Conservation (phyloP, 163 green algal species). For the Prototheca wickerhamii region DNA sequence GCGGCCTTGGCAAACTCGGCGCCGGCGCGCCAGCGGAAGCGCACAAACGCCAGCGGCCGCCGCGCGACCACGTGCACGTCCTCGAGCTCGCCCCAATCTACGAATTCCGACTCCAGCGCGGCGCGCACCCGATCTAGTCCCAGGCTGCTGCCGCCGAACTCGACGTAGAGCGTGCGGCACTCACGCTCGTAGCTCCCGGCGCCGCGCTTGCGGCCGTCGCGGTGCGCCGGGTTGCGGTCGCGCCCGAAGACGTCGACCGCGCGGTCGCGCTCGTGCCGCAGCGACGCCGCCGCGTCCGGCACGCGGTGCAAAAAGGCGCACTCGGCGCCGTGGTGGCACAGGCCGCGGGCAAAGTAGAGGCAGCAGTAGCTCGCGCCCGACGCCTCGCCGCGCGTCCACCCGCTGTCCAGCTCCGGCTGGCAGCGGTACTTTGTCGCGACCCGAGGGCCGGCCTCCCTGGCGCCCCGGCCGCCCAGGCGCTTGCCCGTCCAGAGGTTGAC, state of each 20-base stretch:
- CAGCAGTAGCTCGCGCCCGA: conserved; percentile 27
- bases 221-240: conserved; percentile 33
- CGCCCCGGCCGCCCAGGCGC: not conserved
- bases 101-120: conserved; percentile 47
- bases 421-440: conserved; percentile 27
- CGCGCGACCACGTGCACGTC: conserved; percentile 47
- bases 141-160: conserved; percentile 51
- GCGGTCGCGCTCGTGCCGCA: conserved; percentile 31
- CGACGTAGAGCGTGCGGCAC: conserved; percentile 57
- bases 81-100: conserved; percentile 49
- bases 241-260: conserved; percentile 62
- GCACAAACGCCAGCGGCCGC: conserved; percentile 63
- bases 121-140: not conserved
- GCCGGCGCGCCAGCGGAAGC: conserved; percentile 55
- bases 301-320: conserved; percentile 63
- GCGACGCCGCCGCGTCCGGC: conserved; percentile 43
- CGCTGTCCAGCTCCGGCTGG: conserved; percentile 17
- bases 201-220: conserved; percentile 35
- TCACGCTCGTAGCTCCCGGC: conserved; percentile 52
- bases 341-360: conserved; percentile 43
- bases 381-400: conserved; percentile 25
- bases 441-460: not conserved
- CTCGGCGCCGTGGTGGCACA: conserved; percentile 51
- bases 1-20: conserved; percentile 80
- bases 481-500: conserved; percentile 26